Conservation (phyloP, 2,329 filamentous ascomycete species). For the Sporothrix sp. region DNA sequence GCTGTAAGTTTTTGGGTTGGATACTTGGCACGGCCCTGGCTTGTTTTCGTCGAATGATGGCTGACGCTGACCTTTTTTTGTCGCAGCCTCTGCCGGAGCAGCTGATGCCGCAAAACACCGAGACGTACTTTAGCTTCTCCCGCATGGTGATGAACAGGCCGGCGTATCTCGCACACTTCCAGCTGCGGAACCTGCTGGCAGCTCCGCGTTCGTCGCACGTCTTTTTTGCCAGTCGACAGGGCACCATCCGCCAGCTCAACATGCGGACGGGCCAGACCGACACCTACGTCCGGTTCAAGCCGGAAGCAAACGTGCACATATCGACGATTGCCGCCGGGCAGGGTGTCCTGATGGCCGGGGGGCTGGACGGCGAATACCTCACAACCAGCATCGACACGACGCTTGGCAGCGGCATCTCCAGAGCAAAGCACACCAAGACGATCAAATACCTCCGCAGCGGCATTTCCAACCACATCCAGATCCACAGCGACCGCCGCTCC, state of each 20-base stretch:
- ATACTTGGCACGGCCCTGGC: neutral
- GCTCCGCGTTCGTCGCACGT: constrained; percentile 44
- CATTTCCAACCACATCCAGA: constrained; percentile 56
- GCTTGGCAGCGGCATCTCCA: constrained; percentile 21
- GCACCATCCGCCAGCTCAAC: constrained; percentile 43
- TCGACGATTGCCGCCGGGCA: constrained; percentile 43
- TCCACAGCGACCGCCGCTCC: constrained; percentile 44
- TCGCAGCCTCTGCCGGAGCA: constrained; percentile 19
- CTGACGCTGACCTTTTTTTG: neutral
- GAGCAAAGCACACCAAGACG: constrained; percentile 32
- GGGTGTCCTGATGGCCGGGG: constrained; percentile 49
- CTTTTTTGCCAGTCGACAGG: constrained; percentile 45
- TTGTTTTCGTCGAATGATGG: neutral
- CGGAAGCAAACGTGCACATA: constrained; percentile 31
- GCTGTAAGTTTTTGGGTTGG: constrained; percentile 32
- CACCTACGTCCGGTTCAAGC: constrained; percentile 34
- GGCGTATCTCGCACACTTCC: constrained; percentile 53
- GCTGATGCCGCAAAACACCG: constrained; percentile 28
- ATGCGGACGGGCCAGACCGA: constrained; percentile 38
- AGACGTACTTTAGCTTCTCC: constrained; percentile 49
- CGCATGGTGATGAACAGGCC: constrained; percentile 46
- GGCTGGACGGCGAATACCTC: constrained; percentile 47
- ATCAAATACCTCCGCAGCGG: constrained; percentile 44
- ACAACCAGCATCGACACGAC: constrained; percentile 36
- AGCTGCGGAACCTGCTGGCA: constrained; percentile 53